These are phyloP conservation scores for Hymenoscyphus fructigenus DNA, from an alignment of 2,329 filamentous ascomycete species.

Conservation along the genomic window DNA sequence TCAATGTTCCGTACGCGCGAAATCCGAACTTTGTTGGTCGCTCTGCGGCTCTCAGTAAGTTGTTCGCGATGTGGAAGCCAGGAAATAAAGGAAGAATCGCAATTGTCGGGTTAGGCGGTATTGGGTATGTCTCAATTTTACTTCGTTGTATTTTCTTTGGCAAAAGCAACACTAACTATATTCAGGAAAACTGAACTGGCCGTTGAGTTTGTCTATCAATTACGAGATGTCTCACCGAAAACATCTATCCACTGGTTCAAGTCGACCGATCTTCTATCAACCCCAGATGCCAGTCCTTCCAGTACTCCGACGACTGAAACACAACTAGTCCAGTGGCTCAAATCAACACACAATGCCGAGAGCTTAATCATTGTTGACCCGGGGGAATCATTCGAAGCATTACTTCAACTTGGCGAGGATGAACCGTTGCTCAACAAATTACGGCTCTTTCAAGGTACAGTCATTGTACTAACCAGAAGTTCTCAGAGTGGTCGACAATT, in stretches of 20 bases:
- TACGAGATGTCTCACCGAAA: conserved; percentile 24
- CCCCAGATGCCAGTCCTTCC: neutral
- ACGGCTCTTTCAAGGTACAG: conserved; percentile 23
- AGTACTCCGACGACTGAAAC: conserved; percentile 7
- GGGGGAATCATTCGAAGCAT: conserved; percentile 20
- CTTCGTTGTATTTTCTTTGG: neutral
- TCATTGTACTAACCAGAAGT: conserved; percentile 26
- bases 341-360: conserved; percentile 11
- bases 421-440: conserved; percentile 22
- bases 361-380: conserved; percentile 27
- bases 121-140: conserved; percentile 21
- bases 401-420: conserved; percentile 12
- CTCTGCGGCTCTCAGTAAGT: conserved; percentile 19
- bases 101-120: conserved; percentile 30
- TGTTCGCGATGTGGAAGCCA: conserved; percentile 31
- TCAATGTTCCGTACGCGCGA: conserved; percentile 23
- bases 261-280: conserved; percentile 17
- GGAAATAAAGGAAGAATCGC: conserved; percentile 24
- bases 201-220: conserved; percentile 28
- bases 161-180: neutral
- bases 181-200: conserved; percentile 29
- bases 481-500: conserved; percentile 23
- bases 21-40: conserved; percentile 30
- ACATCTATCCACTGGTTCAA: conserved; percentile 30
- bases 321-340: conserved; percentile 24